Conservation (phyloP, 164 flowering plant species). For the Nelumbo lutea region DNA sequence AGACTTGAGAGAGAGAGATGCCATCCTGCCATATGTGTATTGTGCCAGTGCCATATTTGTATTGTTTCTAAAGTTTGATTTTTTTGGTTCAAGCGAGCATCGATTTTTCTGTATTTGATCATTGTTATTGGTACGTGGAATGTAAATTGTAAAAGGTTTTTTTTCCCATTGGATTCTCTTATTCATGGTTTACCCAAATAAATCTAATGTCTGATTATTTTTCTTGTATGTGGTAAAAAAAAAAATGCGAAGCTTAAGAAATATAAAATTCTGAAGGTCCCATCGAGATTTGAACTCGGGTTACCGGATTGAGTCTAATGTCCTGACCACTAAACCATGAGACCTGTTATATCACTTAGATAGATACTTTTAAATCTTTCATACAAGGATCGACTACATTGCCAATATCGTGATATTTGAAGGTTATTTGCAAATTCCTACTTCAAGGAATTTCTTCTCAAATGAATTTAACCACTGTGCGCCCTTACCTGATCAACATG, state of each 20-base stretch:
- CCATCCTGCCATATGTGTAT: neutral
- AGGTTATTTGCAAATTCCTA: no score
- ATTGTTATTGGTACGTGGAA: conserved; percentile 14
- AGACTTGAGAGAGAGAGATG: conserved; percentile 1
- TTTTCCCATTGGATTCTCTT: neutral
- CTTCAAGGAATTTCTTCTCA: no score
- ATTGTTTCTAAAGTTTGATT: conserved; percentile 21
- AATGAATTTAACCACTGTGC: no score
- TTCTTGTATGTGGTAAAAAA: no score
- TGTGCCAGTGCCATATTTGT: conserved; percentile 5
- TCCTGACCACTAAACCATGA: conserved; percentile 98
- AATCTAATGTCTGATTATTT: no score
- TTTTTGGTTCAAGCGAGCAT: conserved; percentile 23
- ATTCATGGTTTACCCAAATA: neutral
- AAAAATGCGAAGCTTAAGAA: no score
- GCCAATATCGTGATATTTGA: no score
- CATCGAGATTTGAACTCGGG: conserved; percentile 97
- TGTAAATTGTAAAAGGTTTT: conserved; percentile 35
- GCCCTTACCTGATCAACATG: no score
- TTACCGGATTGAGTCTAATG: conserved; percentile 97
- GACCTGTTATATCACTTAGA: conserved; percentile 18
- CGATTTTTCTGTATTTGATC: conserved; percentile 27
- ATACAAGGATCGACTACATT: no score
- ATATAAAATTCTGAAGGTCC: conserved; percentile 37
- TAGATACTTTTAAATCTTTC: no score